These are phyloP conservation scores for Plasmodium gonderi DNA, from an alignment of 169 alveolate species.

Conservation along the genomic window DNA sequence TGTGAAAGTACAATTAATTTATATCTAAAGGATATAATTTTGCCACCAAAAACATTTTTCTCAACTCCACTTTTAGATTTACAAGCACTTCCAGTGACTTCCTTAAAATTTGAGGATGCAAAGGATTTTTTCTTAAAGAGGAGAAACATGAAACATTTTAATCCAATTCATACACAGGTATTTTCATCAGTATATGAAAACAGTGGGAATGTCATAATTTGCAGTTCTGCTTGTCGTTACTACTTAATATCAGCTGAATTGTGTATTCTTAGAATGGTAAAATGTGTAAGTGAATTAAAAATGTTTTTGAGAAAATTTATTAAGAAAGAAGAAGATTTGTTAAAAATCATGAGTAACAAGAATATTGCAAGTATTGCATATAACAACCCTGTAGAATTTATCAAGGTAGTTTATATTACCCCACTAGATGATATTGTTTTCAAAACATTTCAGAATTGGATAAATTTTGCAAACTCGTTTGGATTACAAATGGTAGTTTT, in stretches of 20 bases:
- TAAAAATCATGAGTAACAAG: constrained; percentile 29
- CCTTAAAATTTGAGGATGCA: constrained; percentile 89
- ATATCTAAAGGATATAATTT: constrained; percentile 82
- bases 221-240: constrained; percentile 74
- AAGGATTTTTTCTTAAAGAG: constrained; percentile 85
- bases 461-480: not conserved
- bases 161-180: constrained; percentile 80
- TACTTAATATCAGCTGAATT: constrained; percentile 63
- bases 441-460: constrained; percentile 56
- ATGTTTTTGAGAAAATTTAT: constrained; percentile 7
- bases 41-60: constrained; percentile 93
- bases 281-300: not conserved
- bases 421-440: constrained; percentile 55
- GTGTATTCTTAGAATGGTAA: not conserved
- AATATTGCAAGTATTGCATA: constrained; percentile 1
- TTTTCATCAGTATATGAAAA: constrained; percentile 78
- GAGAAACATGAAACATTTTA: constrained; percentile 68
- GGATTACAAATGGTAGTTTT: constrained; percentile 77
- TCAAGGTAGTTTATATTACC: constrained; percentile 65
- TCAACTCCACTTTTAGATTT: constrained; percentile 96
- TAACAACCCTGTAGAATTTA: constrained; percentile 6
- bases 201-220: constrained; percentile 77
- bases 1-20: constrained; percentile 82
- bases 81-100: constrained; percentile 94
- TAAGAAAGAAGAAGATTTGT: constrained; percentile 10